Percentiles rank a stretch among this genome's conserved stretches.
Conservation (phyloP, 192 early-diverging fungal species). For the Radiomyces spectabilis region DNA sequence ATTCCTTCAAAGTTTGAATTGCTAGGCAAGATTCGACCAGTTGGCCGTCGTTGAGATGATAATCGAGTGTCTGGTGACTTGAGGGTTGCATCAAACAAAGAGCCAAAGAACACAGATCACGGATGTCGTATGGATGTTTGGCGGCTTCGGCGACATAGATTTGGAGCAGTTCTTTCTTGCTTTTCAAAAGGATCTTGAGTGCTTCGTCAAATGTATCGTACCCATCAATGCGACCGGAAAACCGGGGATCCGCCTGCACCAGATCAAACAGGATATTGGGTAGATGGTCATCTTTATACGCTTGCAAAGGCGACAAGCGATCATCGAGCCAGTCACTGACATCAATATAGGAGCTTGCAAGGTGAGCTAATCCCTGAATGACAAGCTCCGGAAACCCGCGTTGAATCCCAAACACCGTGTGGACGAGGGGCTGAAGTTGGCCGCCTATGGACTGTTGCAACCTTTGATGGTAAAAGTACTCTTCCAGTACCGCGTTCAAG, state of each 20-base stretch:
- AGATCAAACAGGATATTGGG: background rate
- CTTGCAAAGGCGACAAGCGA: background rate
- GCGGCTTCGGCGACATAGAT: no score
- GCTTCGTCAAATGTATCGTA: background rate
- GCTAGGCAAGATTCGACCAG: no score
- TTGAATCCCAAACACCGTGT: slow-evolving; percentile 10
- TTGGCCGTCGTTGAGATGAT: no score
- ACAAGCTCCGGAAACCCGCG: slow-evolving; percentile 1
- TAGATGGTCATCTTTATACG: no score
- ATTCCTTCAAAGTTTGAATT: no score
- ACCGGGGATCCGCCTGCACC: background rate
- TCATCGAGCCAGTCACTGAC: background rate
- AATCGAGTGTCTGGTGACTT: no score
- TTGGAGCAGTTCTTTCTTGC: background rate
- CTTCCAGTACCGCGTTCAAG: background rate
- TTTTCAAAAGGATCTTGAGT: background rate
- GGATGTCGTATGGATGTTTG: no score
- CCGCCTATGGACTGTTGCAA: slow-evolving; percentile 6
- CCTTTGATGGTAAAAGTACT: background rate
- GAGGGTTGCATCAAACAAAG: no score
- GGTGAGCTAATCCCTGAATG: slow-evolving; percentile 8
- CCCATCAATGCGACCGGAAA: background rate
- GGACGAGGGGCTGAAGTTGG: slow-evolving; percentile 19
- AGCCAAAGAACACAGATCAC: no score
- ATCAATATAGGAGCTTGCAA: slow-evolving; percentile 1